phyloP scores from a whole-genome alignment of 2,329 filamentous ascomycete species.

The Cordyceps militaris region DNA sequence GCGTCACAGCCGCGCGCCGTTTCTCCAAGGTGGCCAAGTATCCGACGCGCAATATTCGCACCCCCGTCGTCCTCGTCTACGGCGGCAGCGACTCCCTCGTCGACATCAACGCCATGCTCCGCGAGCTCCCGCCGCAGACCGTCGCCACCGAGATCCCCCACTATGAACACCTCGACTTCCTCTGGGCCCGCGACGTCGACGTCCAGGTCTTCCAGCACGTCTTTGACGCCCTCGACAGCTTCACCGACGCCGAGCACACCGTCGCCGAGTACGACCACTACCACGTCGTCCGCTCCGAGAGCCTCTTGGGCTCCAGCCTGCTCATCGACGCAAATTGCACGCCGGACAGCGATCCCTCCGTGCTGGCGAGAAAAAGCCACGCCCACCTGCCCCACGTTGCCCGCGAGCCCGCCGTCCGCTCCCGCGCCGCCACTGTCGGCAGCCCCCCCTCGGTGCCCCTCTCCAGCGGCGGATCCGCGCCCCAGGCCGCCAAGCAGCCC shows the following conservation, averaged over 20 bases:
- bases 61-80: slow-evolving; percentile 87
- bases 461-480: neutral
- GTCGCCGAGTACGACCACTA: slow-evolving; percentile 56
- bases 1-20: slow-evolving; percentile 62
- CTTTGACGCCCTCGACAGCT: slow-evolving; percentile 76
- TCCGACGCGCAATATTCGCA: slow-evolving; percentile 93
- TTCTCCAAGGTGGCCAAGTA: slow-evolving; percentile 97
- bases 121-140: slow-evolving; percentile 77
- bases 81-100: slow-evolving; percentile 91
- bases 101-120: slow-evolving; percentile 87
- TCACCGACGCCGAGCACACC: slow-evolving; percentile 50
- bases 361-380: slow-evolving; percentile 17
- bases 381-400: slow-evolving; percentile 20
- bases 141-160: slow-evolving; percentile 80
- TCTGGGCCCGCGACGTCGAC: slow-evolving; percentile 86
- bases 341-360: slow-evolving; percentile 32
- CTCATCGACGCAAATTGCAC: slow-evolving; percentile 20
- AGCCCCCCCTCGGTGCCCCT: neutral
- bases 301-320: slow-evolving; percentile 35
- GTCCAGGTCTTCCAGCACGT: slow-evolving; percentile 83
- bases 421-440: slow-evolving; percentile 9
- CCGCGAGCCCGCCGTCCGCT: slow-evolving; percentile 18
- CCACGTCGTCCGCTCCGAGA: slow-evolving; percentile 42
- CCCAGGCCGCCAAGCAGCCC: neutral
- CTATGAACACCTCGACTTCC: slow-evolving; percentile 94